A percentile compares a stretch with the other conserved stretches of the same genome.
phyloP scores from a whole-genome alignment of 495 filamentous ascomycete species.

The Lasiosphaeria hispida region DNA sequence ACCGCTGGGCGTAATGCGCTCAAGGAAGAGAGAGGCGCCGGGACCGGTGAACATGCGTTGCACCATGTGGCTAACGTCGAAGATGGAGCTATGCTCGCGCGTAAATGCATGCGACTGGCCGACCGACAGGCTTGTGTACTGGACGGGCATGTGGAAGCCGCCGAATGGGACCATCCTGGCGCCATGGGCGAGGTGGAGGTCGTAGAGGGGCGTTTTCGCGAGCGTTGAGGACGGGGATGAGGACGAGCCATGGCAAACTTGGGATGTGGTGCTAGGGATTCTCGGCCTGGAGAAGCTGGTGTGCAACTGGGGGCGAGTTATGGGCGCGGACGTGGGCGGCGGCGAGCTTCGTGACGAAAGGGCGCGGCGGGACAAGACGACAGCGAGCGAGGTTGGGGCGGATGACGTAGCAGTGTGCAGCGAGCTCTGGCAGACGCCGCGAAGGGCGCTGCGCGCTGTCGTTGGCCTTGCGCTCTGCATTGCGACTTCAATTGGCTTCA shows the following conservation, averaged over 20 bases:
- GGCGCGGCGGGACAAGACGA: not conserved
- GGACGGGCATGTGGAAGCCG: slow-evolving; percentile 89
- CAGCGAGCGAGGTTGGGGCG: not conserved
- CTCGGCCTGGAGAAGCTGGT: not conserved
- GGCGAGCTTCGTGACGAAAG: not conserved
- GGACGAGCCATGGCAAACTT: slow-evolving; percentile 30
- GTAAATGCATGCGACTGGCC: slow-evolving; percentile 84
- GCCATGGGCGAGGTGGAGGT: slow-evolving; percentile 74
- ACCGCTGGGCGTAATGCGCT: slow-evolving; percentile 73
- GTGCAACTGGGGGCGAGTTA: not conserved
- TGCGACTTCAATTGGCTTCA: slow-evolving; percentile 10
- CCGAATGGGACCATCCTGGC: slow-evolving; percentile 98
- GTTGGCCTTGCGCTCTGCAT: slow-evolving; percentile 27
- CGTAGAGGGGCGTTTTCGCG: slow-evolving; percentile 75
- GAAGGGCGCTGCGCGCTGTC: slow-evolving; percentile 18
- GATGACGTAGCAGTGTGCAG: slow-evolving; percentile 12
- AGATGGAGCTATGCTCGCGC: slow-evolving; percentile 78
- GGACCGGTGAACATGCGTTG: slow-evolving; percentile 70
- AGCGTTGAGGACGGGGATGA: slow-evolving; percentile 38
- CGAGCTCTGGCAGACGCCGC: slow-evolving; percentile 13
- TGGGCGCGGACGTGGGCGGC: not conserved
- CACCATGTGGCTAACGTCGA: slow-evolving; percentile 82
- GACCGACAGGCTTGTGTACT: slow-evolving; percentile 73
- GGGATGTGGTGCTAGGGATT: not conserved
- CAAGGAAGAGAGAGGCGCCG: slow-evolving; percentile 72